Conservation (phyloP, 768 basidiomycete genomes). For the Phlebiopsis gigantea region DNA sequence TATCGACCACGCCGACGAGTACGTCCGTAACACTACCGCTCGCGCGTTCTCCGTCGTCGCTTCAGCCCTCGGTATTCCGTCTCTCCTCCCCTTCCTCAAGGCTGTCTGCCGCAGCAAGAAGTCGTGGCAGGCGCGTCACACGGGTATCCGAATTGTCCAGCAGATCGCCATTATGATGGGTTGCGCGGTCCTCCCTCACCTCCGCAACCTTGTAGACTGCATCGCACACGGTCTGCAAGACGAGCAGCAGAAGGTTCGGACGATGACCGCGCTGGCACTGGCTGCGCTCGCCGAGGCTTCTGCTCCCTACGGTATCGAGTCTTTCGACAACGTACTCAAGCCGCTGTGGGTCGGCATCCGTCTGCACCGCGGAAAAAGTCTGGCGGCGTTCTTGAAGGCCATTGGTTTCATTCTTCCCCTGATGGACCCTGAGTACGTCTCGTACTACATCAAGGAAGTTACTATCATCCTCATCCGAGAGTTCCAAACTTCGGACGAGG, state of each 20-base stretch:
- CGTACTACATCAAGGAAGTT: constrained; percentile 98
- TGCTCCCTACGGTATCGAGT: constrained; percentile 98
- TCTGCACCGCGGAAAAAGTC: constrained; percentile 90
- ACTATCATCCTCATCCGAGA: constrained; percentile 96
- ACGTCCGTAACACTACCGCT: constrained; percentile 98
- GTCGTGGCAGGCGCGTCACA: constrained; percentile 99
- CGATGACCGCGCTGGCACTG: constrained; percentile 89
- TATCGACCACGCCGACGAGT: constrained; percentile 99
- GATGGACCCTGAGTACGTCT: constrained; percentile 99
- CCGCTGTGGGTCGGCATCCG: constrained; percentile 93
- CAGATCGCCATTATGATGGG: constrained; percentile 99
- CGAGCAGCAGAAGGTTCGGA: constrained; percentile 94
- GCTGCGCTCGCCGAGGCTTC: constrained; percentile 96
- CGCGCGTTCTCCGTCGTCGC: constrained; percentile 99
- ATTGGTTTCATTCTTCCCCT: constrained; percentile 99
- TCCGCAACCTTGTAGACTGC: constrained; percentile 94
- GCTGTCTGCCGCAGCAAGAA: constrained; percentile 99
- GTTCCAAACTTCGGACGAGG: constrained; percentile 98
- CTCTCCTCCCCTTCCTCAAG: constrained; percentile 95
- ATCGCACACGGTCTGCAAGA: constrained; percentile 91
- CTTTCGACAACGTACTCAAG: constrained; percentile 95
- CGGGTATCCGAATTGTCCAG: constrained; percentile 98
- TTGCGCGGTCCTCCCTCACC: constrained; percentile 93
- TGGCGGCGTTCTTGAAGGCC: constrained; percentile 94
- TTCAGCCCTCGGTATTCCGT: constrained; percentile 96